Evolutionary conservation across 176 grass and related monocot species (phyloP).

Genomic region (Oryza punctata): DNA sequence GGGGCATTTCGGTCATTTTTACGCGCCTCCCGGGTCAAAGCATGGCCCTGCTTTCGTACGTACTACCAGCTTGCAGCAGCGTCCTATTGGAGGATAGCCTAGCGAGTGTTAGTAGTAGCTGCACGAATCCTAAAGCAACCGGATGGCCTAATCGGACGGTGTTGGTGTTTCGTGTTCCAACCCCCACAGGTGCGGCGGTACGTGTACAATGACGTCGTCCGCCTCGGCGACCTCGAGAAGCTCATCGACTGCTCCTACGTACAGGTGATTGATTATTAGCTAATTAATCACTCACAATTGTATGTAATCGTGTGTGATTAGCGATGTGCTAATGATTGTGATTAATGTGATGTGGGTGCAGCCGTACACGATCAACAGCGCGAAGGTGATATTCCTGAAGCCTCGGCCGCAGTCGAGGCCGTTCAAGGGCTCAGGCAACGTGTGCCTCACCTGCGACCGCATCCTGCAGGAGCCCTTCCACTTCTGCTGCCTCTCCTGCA

Average conservation of each 20-base stretch:
- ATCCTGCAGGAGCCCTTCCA: constrained; percentile 96
- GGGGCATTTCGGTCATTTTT: constrained; percentile 41
- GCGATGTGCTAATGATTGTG: not conserved
- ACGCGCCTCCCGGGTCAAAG: constrained; percentile 52
- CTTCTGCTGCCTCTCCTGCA: constrained; percentile 97
- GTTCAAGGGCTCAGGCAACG: constrained; percentile 90
- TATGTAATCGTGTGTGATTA: too few relatives aligned
- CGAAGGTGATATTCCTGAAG: constrained; percentile 99
- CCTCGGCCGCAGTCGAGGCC: constrained; percentile 96
- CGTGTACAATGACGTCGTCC: constrained; percentile 94
- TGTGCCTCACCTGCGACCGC: constrained; percentile 87
- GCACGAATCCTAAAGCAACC: not conserved
- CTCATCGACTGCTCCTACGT: constrained; percentile 94
- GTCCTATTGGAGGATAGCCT: not conserved
- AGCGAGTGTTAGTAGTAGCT: not conserved
- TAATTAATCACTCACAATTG: too few relatives aligned
- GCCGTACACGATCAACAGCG: constrained; percentile 99
- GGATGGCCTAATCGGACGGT: not conserved
- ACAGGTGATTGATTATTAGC: constrained; percentile 46
- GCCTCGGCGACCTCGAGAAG: constrained; percentile 86
- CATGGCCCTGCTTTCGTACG: constrained; percentile 31
- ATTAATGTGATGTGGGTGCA: constrained; percentile 14
- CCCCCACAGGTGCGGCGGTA: constrained; percentile 73
- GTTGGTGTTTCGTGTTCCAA: not conserved
- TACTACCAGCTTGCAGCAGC: not conserved